Base-by-base conservation (phyloP, 768 basidiomycete species). In the Pleurotus salmoneostramineus region DNA sequence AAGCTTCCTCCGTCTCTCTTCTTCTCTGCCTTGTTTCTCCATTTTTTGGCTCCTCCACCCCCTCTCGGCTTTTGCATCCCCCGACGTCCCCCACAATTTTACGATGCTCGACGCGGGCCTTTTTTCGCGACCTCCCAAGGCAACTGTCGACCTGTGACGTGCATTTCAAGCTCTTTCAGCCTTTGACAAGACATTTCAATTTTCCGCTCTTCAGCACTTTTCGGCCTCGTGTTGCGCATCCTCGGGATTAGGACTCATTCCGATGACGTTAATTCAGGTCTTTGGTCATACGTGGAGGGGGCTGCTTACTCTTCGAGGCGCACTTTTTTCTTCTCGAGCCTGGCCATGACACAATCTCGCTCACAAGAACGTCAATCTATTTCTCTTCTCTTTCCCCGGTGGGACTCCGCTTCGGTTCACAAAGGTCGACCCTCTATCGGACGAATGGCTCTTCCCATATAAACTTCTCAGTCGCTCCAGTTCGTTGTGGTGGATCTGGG, bases 391-490 rank as follows among this genome's bases (percentile, higher is more conserved):
- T 45, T 14, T 51, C 50, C 14, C 33, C 36, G 10, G n/a, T 15
- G 6, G 50, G 50, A 51, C 36, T 37, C 34, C 50, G 36, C 34
- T 51, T 51, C 50, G 34, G 34, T 35, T 10, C 7, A 10, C 7
- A 11, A 31, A 10, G 10, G 5, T 11, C 8, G 15, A 27, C 33
- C 48, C 37, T 40, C n/a, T n/a, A 40, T 49, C 48, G 33, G 48
- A 34, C 33, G 10, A 49, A 49, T 11, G 33, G 11, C 21, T 49
- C 33, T 17, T 31, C 40, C 40, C 11, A 37, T 10, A 11, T 45
- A 40, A 17, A 17, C 52, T 42, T 55, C 52, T 17, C 21, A 55
- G 40, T 36, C 40, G 40, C 40, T 44, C 52, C 52, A 55, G 52
- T 43, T 55, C 52, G 34, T 42, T 17, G 27, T 12, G 14, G 34